Percentiles rank a stretch among this genome's conserved stretches.
Evolutionary conservation across 805 yeast genomes (phyloP).

Genomic region (Saccharomycopsis selenospora): DNA sequence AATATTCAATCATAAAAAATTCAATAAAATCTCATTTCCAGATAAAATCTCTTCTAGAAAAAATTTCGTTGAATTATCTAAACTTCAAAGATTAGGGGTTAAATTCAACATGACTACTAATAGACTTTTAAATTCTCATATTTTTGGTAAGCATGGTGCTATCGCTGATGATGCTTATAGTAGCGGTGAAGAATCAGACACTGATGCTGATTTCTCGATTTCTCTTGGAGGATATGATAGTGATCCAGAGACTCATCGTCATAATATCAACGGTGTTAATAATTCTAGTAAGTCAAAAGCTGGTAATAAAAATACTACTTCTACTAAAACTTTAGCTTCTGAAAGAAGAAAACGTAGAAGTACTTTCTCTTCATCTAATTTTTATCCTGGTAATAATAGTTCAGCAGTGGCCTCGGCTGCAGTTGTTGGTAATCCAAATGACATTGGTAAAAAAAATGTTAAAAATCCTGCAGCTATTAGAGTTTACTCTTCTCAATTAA

Average conservation of each 20-base stretch:
- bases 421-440: too few species aligned
- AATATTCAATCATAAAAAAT: slow-evolving; percentile 27
- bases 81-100: slow-evolving; percentile 69
- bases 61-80: slow-evolving; percentile 36
- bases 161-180: slow-evolving; percentile 27
- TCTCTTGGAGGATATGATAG: slow-evolving; percentile 14
- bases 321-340: slow-evolving; percentile 2
- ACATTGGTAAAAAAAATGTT: background rate
- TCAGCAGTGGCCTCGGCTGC: background rate
- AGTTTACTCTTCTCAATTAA: background rate
- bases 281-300: background rate
- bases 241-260: slow-evolving; percentile 19
- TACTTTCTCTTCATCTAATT: slow-evolving; percentile 10
- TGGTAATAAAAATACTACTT: background rate
- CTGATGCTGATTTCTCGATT: slow-evolving; percentile 24
- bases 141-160: slow-evolving; percentile 20
- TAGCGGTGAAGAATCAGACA: slow-evolving; percentile 28
- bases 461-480: background rate
- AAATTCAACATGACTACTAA: slow-evolving; percentile 71
- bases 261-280: background rate
- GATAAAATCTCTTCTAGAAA: slow-evolving; percentile 1
- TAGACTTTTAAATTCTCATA: slow-evolving; percentile 33
- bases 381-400: background rate
- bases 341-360: slow-evolving; percentile 15
- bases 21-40: slow-evolving; percentile 20